Evolutionary conservation across 306 rosid species (phyloP).

Genomic region (Senna tora): DNA sequence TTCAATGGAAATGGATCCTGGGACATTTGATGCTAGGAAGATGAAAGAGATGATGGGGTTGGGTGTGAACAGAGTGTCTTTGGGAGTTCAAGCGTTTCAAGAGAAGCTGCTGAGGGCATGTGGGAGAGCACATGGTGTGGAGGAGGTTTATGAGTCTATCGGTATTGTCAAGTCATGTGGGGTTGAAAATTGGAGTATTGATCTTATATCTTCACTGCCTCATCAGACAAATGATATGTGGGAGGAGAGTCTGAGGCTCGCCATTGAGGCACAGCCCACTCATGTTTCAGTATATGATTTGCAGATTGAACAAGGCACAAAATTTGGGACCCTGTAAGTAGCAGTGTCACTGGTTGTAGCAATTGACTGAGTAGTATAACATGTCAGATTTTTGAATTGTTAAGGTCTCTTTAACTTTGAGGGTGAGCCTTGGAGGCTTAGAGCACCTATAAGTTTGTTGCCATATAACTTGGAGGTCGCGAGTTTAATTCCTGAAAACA

Average conservation of each 20-base stretch:
- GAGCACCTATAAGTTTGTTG: no score
- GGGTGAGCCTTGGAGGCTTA: no score
- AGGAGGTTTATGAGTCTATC: conserved; percentile 82
- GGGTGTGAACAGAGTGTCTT: conserved; percentile 88
- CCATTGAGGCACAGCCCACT: conserved; percentile 68
- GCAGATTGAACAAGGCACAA: conserved; percentile 88
- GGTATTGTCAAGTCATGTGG: conserved; percentile 68
- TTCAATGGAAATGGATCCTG: conserved; percentile 98
- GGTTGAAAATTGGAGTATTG: conserved; percentile 88
- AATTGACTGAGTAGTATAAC: not conserved
- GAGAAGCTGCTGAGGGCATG: conserved; percentile 76
- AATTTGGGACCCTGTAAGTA: conserved; percentile 82
- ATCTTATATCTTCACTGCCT: conserved; percentile 90
- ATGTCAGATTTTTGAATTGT: no score
- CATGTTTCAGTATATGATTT: conserved; percentile 92
- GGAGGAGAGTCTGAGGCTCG: conserved; percentile 78
- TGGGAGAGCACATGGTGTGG: conserved; percentile 86
- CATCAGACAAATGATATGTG: conserved; percentile 79
- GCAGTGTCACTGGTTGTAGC: not conserved
- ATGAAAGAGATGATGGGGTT: conserved; percentile 57
- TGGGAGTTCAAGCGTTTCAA: conserved; percentile 97
- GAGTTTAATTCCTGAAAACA: no score
- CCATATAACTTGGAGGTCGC: no score
- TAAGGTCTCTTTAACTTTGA: no score
- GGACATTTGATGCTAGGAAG: conserved; percentile 76